Base-by-base conservation (phyloP, 2,329 filamentous ascomycete species). In the Calonectria pseudoturangicola region DNA sequence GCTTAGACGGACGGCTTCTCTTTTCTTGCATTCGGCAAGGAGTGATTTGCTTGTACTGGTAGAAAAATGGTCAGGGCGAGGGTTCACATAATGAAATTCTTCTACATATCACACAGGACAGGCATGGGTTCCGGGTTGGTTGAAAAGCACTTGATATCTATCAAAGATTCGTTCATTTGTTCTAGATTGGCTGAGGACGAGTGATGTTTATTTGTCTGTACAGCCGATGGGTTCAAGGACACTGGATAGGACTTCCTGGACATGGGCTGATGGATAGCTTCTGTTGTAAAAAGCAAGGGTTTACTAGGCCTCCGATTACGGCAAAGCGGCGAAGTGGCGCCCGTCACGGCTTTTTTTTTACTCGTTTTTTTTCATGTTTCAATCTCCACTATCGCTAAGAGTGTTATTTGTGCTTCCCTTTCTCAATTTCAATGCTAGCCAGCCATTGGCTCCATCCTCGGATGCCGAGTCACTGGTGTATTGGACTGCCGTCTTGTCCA, bases 11-110 rank as follows among this genome's bases (percentile, higher is more conserved):
- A 79, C 45, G 71, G 74, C 64, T 73, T 78, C 70, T 78, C 77
- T 78, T 77, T 78, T 76, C 78, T 77, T 75, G 79, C 76, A 78
- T 81, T 78, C 73, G 15, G 78, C 75, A 77, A 76, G 77, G 72
- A 79, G 74, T 79, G 78, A 77, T 79, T 80, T 81, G 76, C 78
- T 81, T 83, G 80, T 81, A 81, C 76, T 76, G 81, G 81, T 81
- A 81, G 76, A 82, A 81, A 81, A 79, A 79, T 77, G 77, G 77
- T 73, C 74, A 77, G 75, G 80, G 77, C 77, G 77, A 81, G 77
- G 77, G 78, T 76, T 82, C 80, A 79, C 75, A 79, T 82, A 83
- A 82, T 82, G 81, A 82, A 81, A 74, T 80, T 79, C 73, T 78
- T 72, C 75, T 77, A 73, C 75, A 75, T 67, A 71, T 77, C 73